Conservation (phyloP, 768 basidiomycete genomes). For the Hypholoma sublateritium region DNA sequence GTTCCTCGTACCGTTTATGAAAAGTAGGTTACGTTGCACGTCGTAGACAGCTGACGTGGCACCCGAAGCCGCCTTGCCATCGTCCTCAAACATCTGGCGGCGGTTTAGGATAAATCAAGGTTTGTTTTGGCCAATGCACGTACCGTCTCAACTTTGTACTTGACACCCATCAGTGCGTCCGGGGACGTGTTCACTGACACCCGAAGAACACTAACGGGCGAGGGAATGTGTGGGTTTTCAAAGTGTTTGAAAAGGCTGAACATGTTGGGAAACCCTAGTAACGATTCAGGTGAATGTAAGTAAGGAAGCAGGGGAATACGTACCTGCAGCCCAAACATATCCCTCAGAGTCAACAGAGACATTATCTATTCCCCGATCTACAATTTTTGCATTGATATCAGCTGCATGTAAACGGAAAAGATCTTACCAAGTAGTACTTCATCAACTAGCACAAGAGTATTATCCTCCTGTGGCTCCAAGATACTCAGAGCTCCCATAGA, state of each 20-base stretch:
- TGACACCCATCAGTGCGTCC: constrained; percentile 43
- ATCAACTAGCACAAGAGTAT: constrained; percentile 56
- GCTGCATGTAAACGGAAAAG: neutral
- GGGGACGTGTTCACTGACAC: constrained; percentile 46
- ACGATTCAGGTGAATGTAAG: neutral
- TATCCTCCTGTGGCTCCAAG: constrained; percentile 58
- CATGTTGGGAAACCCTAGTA: constrained; percentile 45
- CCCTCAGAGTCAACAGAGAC: constrained; percentile 58
- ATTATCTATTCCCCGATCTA: constrained; percentile 61
- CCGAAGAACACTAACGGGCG: constrained; percentile 47
- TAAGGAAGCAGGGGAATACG: constrained; percentile 6
- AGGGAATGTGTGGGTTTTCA: constrained; percentile 32
- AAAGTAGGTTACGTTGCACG: constrained; percentile 41
- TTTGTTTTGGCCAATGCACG: neutral
- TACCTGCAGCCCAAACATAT: constrained; percentile 63
- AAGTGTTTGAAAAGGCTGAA: constrained; percentile 38
- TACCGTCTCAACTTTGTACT: constrained; percentile 50
- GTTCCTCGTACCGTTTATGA: constrained; percentile 44
- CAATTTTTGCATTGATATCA: neutral
- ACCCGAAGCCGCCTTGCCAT: constrained; percentile 49
- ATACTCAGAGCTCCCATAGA: constrained; percentile 46
- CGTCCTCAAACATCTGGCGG: constrained; percentile 49
- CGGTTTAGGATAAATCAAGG: neutral
- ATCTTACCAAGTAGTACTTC: constrained; percentile 50
- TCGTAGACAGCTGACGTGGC: constrained; percentile 55